Base-by-base conservation (phyloP, 73 alveolate genomes). In the Paramecium biaurelia region DNA sequence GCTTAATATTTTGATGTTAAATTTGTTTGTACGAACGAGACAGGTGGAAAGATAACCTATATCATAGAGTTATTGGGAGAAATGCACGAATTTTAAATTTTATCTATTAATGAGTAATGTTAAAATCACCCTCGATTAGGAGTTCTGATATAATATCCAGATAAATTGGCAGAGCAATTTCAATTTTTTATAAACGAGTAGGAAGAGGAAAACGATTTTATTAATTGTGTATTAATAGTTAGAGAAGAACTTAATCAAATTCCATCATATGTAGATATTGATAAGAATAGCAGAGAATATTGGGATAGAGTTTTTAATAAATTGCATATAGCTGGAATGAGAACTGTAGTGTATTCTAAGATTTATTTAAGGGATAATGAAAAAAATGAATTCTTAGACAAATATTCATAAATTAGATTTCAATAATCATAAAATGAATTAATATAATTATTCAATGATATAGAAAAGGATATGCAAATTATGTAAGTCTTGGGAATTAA, bases 211-310 rank as follows among this genome's bases (percentile, higher is more conserved):
- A 74, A 11, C 35, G 47, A 74, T 14, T 21, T 21, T 35, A 38
- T 35, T 12, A 30, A 21, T 57, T 59, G 47, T 14, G 45, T 59
- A 11, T 30, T 57, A 86, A 58, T 86, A 14, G 41, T 57, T 35
- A 86, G 93, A 37, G 93, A 86, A 37, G 93, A 86, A 67, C 21
- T 67, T n/a, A 76, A 63, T 23, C 30, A 57, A 24, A 58, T 57
- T 20, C 93, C 93, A 32, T 42, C 68, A n/a, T 59, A 86, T 86
- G 53, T 86, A 20, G 70, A 63, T 53, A 47, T 63, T 5, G 93
- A 86, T 20, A 86, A 86, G 35, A 37, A 30, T 74, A 74, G 59
- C 7, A 74, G 87, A 38, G 87, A 74, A 10, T 74, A 74, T 74
- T 74, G 87, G 87, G 87, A 74, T 74, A 28, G 47, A 74, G 87